Conservation (phyloP, 495 filamentous ascomycete species). For the Penicillium dipodomyicola region DNA sequence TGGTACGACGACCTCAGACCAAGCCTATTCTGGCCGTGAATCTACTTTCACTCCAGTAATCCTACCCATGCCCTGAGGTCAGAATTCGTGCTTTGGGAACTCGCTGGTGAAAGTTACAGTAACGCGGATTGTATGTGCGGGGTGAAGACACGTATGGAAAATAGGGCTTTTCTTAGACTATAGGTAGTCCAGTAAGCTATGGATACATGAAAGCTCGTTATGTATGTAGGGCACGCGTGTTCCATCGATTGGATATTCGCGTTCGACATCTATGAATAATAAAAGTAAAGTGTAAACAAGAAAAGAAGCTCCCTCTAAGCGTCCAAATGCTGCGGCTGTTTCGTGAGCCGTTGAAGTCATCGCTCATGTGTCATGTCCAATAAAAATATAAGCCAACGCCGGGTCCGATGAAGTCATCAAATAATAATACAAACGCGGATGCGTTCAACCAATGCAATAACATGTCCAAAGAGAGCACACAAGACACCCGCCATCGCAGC, state of each 20-base stretch:
- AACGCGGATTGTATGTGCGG: no score
- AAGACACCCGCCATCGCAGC: slow-evolving; percentile 17
- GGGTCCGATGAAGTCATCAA: slow-evolving; percentile 21
- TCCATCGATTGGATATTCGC: neutral
- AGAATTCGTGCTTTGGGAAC: no score
- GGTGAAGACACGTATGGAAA: no score
- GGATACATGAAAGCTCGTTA: neutral
- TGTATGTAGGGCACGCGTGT: neutral
- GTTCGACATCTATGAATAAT: slow-evolving; percentile 5
- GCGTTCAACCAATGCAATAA: slow-evolving; percentile 21
- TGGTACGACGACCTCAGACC: neutral
- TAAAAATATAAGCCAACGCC: slow-evolving; percentile 23
- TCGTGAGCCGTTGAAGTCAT: slow-evolving; percentile 15
- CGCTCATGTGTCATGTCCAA: slow-evolving; percentile 15
- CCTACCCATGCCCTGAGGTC: no score
- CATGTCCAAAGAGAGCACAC: slow-evolving; percentile 21
- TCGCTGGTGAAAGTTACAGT: no score
- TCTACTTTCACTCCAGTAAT: neutral
- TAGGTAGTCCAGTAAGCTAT: neutral
- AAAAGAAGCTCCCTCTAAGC: slow-evolving; percentile 16
- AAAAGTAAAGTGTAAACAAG: slow-evolving; percentile 18
- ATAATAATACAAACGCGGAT: slow-evolving; percentile 27
- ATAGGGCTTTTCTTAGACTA: neutral
- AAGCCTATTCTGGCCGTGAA: neutral
- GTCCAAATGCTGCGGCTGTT: slow-evolving; percentile 22